Base-by-base conservation (phyloP, 179 eudicot genomes). In the Beta corolliflora region DNA sequence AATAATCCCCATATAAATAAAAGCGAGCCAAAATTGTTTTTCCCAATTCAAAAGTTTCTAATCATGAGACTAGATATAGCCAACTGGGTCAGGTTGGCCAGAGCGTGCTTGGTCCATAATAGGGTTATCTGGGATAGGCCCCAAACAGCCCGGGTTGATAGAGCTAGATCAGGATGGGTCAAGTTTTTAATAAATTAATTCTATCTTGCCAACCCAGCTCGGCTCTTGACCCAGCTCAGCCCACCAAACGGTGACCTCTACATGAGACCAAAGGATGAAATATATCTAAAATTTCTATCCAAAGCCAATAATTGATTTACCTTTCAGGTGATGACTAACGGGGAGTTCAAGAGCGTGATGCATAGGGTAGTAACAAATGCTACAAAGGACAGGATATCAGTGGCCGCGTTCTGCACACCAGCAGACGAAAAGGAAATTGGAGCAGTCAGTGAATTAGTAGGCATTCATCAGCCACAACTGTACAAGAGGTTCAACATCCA, bases 311-410 rank as follows among this genome's bases (percentile, higher is more conserved):
- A 29, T 8, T 53, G 46, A 5, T 73, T 19, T 25, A 18, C 9
- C 23, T 48, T 45, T 65, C 88, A 91, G 94, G 88, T 92, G 19
- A 90, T 92, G 90, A 89, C 81, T 9, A 91, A 92, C 21, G 97
- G 93, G 18, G 77, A 86, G 78, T 87, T 90, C 83, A 92, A 88
- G 85, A 88, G 90, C 60, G 89, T 85, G 14, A 85, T 88, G 79
- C 96, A 91, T 61, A 87, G 96, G 81, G 96, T 89, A 63, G 79
- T 91, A 52, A 83, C 88, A 18, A 88, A 89, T 79, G 84, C 88
- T 0, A 80, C 82, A 9, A 87, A 72, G 29, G 90, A 91, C 50
- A 88, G 97, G 79, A 58, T 91, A n/a, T 88, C 97, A 9, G 52
- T 91, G 25, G 92, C 85, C 0, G 73, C 90, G 75, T 90, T 89